Percentiles rank a stretch among this genome's conserved stretches.
These are phyloP conservation scores for Tuber brumale DNA, from an alignment of 495 filamentous ascomycete genomes.

Conservation along the genomic window DNA sequence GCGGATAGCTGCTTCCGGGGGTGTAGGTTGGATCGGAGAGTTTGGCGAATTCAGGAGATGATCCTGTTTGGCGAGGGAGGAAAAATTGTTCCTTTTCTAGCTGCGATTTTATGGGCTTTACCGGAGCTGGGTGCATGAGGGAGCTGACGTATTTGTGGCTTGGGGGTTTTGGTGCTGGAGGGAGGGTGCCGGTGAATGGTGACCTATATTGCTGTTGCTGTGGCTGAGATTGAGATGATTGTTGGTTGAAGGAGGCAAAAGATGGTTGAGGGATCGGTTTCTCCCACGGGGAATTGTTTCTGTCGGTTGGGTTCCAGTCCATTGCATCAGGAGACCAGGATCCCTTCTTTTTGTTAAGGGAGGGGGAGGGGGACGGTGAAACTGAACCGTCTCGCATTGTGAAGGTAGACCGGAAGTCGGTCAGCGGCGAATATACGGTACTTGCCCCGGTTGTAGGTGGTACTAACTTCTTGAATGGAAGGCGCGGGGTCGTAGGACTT, in stretches of 20 bases:
- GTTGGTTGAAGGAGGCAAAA: slow-evolving; percentile 8
- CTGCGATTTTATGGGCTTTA: not conserved
- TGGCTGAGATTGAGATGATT: not conserved
- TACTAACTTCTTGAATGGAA: slow-evolving; percentile 10
- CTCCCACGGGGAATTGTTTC: not conserved
- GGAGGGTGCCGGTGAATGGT: slow-evolving; percentile 19
- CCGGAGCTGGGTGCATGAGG: slow-evolving; percentile 3
- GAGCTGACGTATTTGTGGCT: slow-evolving; percentile 3
- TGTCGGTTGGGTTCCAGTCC: slow-evolving; percentile 38
- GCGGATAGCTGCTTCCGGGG: slow-evolving; percentile 14
- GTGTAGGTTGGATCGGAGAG: not conserved
- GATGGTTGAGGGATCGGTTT: slow-evolving; percentile 21
- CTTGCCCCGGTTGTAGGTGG: slow-evolving; percentile 2
- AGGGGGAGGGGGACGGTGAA: slow-evolving; percentile 26
- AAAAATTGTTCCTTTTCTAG: slow-evolving; percentile 21
- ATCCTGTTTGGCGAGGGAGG: slow-evolving; percentile 5
- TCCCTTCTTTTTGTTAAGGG: not conserved
- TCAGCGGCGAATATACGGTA: slow-evolving; percentile 18
- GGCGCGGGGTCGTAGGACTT: slow-evolving; percentile 15
- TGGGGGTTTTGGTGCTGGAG: slow-evolving; percentile 15
- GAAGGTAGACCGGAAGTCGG: not conserved
- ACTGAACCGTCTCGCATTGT: slow-evolving; percentile 3
- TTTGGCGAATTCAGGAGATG: slow-evolving; percentile 9
- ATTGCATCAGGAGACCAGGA: slow-evolving; percentile 31
- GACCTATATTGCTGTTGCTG: slow-evolving; percentile 16